phyloP scores from a whole-genome alignment of 2,329 filamentous ascomycete genomes.

The Colletotrichum zoysiae region DNA sequence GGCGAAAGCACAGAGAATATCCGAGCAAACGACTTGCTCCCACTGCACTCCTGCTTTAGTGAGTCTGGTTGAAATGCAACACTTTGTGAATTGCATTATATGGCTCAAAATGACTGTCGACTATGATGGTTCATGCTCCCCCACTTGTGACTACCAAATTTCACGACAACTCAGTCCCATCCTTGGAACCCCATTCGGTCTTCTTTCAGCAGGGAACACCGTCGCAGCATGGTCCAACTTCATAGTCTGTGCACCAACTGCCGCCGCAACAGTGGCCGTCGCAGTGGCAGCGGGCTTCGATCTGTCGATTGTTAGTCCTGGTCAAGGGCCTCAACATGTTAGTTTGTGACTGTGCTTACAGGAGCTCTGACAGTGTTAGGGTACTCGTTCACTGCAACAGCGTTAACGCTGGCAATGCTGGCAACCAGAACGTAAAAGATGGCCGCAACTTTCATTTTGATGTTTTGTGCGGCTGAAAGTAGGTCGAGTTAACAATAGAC shows the following conservation, averaged over 20 bases:
- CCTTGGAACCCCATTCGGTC: neutral
- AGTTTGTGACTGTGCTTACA: neutral
- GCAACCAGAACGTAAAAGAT: neutral
- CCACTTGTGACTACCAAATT: too few species aligned
- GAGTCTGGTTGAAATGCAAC: neutral
- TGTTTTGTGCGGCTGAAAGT: neutral
- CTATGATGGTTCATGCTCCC: neutral
- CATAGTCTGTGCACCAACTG: slow-evolving; percentile 28
- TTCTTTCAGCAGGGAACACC: slow-evolving; percentile 13
- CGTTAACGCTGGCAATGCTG: neutral
- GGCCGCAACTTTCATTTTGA: neutral
- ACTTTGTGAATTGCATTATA: neutral
- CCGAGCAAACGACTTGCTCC: neutral
- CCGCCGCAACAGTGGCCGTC: slow-evolving; percentile 25
- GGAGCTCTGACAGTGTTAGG: neutral
- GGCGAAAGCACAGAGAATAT: neutral
- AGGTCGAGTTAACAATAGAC: too few species aligned
- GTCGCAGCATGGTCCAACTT: slow-evolving; percentile 18
- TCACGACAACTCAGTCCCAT: neutral
- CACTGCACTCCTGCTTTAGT: neutral
- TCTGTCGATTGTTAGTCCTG: neutral
- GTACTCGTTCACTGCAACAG: neutral
- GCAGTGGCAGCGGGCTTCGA: slow-evolving; percentile 27
- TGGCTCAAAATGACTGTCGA: neutral
- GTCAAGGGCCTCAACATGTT: rapidly evolving